These are phyloP conservation scores for Penicillium waksmanii DNA, from an alignment of 495 filamentous ascomycete species.

Conservation along the genomic window DNA sequence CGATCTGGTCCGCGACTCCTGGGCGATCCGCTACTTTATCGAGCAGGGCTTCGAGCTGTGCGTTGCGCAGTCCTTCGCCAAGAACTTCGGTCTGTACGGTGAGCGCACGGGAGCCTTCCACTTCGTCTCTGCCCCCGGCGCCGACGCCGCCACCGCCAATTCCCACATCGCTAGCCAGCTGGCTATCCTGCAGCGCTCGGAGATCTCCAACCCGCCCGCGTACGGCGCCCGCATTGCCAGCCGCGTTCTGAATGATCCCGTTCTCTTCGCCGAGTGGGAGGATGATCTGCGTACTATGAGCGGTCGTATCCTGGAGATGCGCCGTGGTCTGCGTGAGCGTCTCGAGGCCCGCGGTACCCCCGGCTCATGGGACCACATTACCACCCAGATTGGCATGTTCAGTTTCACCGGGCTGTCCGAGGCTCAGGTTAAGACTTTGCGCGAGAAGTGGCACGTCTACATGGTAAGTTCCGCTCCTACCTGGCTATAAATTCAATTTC, in stretches of 20 bases:
- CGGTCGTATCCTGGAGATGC: constrained; percentile 90
- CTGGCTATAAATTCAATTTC: background rate
- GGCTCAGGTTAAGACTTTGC: constrained; percentile 78
- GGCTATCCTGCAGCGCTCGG: constrained; percentile 90
- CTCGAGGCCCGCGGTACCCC: constrained; percentile 81
- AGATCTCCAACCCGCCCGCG: constrained; percentile 95
- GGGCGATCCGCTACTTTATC: constrained; percentile 91
- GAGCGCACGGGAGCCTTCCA: constrained; percentile 97
- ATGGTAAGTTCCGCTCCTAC: constrained; percentile 56
- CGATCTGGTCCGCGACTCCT: constrained; percentile 80
- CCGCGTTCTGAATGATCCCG: constrained; percentile 77
- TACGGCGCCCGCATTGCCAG: constrained; percentile 91
- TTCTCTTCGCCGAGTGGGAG: constrained; percentile 92
- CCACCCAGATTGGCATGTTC: constrained; percentile 99
- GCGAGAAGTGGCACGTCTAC: constrained; percentile 86
- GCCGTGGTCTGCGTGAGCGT: constrained; percentile 70
- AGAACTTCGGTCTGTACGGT: constrained; percentile 98
- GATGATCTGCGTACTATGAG: constrained; percentile 91
- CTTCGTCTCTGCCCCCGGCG: constrained; percentile 75
- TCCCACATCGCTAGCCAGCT: constrained; percentile 80
- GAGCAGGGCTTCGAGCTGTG: constrained; percentile 94
- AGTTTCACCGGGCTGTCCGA: constrained; percentile 92
- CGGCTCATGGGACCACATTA: constrained; percentile 94
- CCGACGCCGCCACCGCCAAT: constrained; percentile 65
- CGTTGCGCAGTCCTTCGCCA: constrained; percentile 95